Conservation (phyloP, 345 rosid genomes). For the Bretschneidera sinensis region DNA sequence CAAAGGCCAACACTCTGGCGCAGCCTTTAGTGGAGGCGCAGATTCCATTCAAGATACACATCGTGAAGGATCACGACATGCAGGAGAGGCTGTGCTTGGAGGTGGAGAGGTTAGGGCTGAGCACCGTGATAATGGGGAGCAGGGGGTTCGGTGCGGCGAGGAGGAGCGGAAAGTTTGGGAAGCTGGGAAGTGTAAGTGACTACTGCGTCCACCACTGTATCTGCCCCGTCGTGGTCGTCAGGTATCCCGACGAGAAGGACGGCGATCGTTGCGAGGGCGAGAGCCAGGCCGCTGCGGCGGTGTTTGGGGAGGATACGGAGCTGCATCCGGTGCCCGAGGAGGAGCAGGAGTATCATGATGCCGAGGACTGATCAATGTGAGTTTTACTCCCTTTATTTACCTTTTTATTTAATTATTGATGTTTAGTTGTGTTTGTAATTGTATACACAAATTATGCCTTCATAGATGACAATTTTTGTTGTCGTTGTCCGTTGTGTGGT, state of each 20-base stretch:
- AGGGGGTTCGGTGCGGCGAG: constrained; percentile 71
- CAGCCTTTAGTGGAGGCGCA: constrained; percentile 63
- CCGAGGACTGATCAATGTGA: constrained; percentile 18
- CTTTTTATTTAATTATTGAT: too few species aligned
- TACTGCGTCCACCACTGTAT: constrained; percentile 82
- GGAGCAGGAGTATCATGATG: constrained; percentile 46
- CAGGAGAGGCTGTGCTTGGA: constrained; percentile 86
- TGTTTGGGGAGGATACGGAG: constrained; percentile 23
- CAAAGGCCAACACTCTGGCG: constrained; percentile 58
- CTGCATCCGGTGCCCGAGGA: constrained; percentile 60
- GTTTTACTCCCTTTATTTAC: background rate
- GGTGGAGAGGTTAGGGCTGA: constrained; percentile 77
- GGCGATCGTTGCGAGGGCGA: constrained; percentile 15
- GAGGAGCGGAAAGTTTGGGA: constrained; percentile 34
- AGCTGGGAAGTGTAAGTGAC: constrained; percentile 82
- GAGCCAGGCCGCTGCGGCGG: constrained; percentile 2
- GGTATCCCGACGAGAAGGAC: constrained; percentile 38
- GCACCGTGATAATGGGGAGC: constrained; percentile 87
- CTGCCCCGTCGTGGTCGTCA: constrained; percentile 80
- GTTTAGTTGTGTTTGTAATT: too few species aligned
- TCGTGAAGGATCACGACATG: constrained; percentile 87
- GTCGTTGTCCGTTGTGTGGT: too few species aligned
- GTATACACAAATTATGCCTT: too few species aligned
- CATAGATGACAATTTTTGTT: too few species aligned
- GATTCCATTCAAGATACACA: constrained; percentile 65